These are phyloP conservation scores for Vigna mungo DNA, from an alignment of 306 rosid species.

Conservation along the genomic window DNA sequence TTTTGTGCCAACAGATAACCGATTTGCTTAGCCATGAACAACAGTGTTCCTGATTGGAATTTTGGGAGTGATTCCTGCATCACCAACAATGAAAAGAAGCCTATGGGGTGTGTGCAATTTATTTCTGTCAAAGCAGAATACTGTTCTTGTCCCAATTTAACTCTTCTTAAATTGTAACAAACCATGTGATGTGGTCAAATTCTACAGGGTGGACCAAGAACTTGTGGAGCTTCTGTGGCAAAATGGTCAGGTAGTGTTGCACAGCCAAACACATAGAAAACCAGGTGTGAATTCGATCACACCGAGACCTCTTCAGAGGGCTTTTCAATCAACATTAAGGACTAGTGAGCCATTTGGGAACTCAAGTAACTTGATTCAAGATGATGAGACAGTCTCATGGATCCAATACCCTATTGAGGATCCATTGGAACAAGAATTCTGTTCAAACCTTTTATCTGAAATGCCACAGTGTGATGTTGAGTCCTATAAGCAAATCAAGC, in stretches of 20 bases:
- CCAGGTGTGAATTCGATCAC: constrained; percentile 37
- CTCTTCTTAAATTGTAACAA: constrained; percentile 35
- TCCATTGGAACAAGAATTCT: constrained; percentile 77
- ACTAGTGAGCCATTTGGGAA: constrained; percentile 58
- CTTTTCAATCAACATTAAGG: constrained; percentile 54
- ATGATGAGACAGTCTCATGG: constrained; percentile 79
- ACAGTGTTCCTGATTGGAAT: constrained; percentile 70
- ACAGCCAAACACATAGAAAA: constrained; percentile 73
- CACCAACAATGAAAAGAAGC: constrained; percentile 67
- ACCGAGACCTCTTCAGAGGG: constrained; percentile 60
- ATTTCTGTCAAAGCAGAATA: constrained; percentile 37
- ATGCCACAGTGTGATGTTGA: constrained; percentile 60
- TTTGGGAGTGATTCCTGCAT: constrained; percentile 63
- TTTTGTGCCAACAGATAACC: constrained; percentile 49
- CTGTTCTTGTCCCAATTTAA: constrained; percentile 37
- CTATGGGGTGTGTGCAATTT: constrained; percentile 67
- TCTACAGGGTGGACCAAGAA: constrained; percentile 76
- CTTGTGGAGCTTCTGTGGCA: constrained; percentile 86
- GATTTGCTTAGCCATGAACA: constrained; percentile 66
- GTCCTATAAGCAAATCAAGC: constrained; percentile 58
- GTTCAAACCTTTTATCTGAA: constrained; percentile 70
- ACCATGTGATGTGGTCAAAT: constrained; percentile 40
- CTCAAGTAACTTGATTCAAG: constrained; percentile 67
- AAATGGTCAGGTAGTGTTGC: constrained; percentile 83
- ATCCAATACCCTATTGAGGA: constrained; percentile 75